Evolutionary conservation across 2,329 filamentous ascomycete species (phyloP).

Genomic region (Remersonia thermophila): DNA sequence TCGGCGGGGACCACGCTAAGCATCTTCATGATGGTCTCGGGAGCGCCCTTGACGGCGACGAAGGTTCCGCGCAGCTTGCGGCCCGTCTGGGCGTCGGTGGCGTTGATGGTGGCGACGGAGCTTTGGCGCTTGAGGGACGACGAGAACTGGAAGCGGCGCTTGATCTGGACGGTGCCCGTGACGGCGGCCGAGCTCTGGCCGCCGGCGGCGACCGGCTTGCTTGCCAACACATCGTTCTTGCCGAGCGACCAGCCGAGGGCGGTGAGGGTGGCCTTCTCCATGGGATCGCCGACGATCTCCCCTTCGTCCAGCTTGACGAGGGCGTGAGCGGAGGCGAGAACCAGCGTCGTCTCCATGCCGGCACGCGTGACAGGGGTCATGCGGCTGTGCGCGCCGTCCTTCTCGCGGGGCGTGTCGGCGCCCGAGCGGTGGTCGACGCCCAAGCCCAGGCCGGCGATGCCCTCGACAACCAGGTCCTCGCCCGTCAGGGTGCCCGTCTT

Average conservation of each 20-base stretch:
- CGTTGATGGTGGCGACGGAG: constrained; percentile 73
- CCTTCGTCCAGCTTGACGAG: constrained; percentile 94
- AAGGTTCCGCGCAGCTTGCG: constrained; percentile 77
- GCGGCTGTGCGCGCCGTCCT: constrained; percentile 71
- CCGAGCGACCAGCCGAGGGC: constrained; percentile 91
- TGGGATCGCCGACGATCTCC: constrained; percentile 92
- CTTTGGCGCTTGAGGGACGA: constrained; percentile 93
- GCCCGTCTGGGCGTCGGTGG: constrained; percentile 57
- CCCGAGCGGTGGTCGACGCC: constrained; percentile 41
- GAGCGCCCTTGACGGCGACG: constrained; percentile 90
- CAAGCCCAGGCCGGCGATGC: constrained; percentile 78
- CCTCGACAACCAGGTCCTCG: constrained; percentile 92
- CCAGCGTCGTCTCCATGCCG: constrained; percentile 73
- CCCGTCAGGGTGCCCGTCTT: constrained; percentile 96
- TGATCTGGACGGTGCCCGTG: constrained; percentile 77
- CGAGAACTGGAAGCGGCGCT: constrained; percentile 95
- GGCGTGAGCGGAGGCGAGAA: constrained; percentile 88
- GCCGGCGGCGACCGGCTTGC: constrained; percentile 36
- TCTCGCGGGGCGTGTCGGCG: constrained; percentile 51
- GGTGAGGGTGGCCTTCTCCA: constrained; percentile 90
- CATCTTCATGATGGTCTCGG: constrained; percentile 94
- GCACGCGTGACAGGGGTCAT: constrained; percentile 60
- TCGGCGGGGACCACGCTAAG: constrained; percentile 67
- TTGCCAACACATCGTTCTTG: constrained; percentile 70
- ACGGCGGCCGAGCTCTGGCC: constrained; percentile 35